Conservation (phyloP, 2,329 filamentous ascomycete genomes). For the Diaporthe sp. region DNA sequence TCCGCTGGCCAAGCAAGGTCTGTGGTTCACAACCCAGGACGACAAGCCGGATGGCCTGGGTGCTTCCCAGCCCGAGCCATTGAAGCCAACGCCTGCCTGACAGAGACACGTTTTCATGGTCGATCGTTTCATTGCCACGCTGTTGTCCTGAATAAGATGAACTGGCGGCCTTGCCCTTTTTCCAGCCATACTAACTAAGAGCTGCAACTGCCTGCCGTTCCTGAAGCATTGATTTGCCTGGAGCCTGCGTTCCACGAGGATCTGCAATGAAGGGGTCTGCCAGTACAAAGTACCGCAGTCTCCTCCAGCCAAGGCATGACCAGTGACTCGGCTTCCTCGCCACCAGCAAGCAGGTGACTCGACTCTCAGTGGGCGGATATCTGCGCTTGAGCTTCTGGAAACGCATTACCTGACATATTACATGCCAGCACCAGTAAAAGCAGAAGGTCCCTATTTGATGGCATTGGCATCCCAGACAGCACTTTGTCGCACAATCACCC, state of each 20-base stretch:
- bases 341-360: not conserved
- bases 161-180: slow-evolving; percentile 13
- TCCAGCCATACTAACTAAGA: not conserved
- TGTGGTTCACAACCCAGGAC: slow-evolving; percentile 21
- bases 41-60: slow-evolving; percentile 25
- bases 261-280: not conserved
- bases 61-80: slow-evolving; percentile 10
- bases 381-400: not conserved
- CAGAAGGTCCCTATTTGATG: no score
- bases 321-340: not conserved
- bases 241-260: not conserved
- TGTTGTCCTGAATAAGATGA: slow-evolving; percentile 9
- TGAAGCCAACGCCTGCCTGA: not conserved
- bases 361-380: not conserved
- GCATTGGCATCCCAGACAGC: not conserved
- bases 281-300: not conserved
- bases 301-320: not conserved
- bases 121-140: slow-evolving; percentile 17
- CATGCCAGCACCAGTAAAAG: not conserved
- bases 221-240: not conserved
- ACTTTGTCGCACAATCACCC: slow-evolving; percentile 2
- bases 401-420: not conserved
- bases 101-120: not conserved
- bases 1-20: slow-evolving; percentile 26
- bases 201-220: not conserved